Conservation (phyloP, 345 rosid species). For the Salix exigua region DNA sequence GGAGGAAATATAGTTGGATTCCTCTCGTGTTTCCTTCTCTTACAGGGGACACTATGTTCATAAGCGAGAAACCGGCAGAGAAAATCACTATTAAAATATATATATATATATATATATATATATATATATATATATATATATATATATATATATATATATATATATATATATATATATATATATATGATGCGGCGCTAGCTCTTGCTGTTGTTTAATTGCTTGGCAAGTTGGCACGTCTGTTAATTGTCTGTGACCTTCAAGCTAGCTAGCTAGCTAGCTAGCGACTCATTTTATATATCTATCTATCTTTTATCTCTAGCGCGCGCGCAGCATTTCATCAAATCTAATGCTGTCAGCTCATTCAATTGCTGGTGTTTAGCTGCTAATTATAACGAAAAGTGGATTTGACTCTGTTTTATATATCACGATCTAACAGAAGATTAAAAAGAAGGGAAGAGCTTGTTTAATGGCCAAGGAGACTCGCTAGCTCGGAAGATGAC, state of each 20-base stretch:
- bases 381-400: neutral
- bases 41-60: conserved; percentile 4
- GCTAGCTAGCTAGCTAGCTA: neutral
- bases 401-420: neutral
- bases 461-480: too few species aligned
- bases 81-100: neutral
- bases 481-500: too few species aligned
- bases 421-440: too few species aligned
- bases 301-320: too few species aligned
- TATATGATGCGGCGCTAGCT: neutral
- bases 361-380: neutral
- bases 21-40: neutral
- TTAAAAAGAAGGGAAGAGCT: too few species aligned
- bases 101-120: too few species aligned
- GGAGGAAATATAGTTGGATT: neutral
- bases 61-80: neutral
- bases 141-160: too few species aligned
- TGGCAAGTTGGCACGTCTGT: neutral
- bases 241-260: neutral
- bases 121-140: too few species aligned
- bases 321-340: neutral
- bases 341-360: neutral
- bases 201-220: neutral
- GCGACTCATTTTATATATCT: neutral
- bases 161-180: too few species aligned